phyloP scores from a whole-genome alignment of 306 rosid genomes.

The Acacia confusa region DNA sequence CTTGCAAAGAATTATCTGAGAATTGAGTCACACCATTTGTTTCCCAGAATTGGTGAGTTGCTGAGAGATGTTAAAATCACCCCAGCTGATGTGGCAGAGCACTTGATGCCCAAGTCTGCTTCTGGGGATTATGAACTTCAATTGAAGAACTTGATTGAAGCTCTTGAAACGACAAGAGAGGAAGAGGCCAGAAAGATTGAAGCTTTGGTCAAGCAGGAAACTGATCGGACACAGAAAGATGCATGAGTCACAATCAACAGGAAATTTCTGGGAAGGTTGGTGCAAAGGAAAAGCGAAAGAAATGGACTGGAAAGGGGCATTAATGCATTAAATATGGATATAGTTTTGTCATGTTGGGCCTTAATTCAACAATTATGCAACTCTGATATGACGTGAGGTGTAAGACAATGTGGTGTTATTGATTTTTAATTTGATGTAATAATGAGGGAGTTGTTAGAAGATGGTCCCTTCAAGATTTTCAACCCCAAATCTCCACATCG shows the following conservation, averaged over 20 bases:
- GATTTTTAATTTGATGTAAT: neutral
- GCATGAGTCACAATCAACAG: constrained; percentile 19
- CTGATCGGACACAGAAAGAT: constrained; percentile 4
- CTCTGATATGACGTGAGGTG: neutral
- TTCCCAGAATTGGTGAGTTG: constrained; percentile 33
- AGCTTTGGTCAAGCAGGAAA: constrained; percentile 1
- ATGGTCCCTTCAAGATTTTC: neutral
- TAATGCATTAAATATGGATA: neutral
- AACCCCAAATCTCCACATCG: neutral
- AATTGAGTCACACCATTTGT: constrained; percentile 51
- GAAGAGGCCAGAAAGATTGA: constrained; percentile 37
- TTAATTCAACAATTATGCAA: constrained; percentile 12
- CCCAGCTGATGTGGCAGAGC: constrained; percentile 93
- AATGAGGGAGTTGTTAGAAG: neutral
- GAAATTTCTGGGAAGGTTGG: constrained; percentile 12
- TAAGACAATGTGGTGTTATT: neutral
- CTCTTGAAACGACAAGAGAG: constrained; percentile 48
- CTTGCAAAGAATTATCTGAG: constrained; percentile 64
- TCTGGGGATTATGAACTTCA: constrained; percentile 33
- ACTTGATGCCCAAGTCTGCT: constrained; percentile 69
- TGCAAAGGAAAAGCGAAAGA: neutral
- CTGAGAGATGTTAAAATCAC: constrained; percentile 44
- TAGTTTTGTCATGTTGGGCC: neutral
- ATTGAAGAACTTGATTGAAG: constrained; percentile 50
- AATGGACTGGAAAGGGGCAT: neutral